Conservation (phyloP, 169 alveolate genomes). For the Toxoplasma gondii region DNA sequence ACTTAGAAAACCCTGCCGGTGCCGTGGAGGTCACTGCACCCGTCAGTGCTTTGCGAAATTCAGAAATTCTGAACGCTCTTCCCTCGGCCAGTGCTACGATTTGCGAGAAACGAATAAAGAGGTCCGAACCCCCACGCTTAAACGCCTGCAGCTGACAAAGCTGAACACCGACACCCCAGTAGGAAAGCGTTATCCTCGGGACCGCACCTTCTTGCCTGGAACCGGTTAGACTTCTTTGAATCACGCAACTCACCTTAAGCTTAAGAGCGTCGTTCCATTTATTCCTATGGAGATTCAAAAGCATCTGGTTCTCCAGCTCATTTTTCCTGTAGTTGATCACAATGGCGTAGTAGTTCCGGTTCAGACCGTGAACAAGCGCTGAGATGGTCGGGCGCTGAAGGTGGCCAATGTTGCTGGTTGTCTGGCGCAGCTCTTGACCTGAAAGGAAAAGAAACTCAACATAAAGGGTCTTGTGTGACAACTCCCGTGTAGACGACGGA, state of each 20-base stretch:
- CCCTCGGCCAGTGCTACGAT: too few species aligned
- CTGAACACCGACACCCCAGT: too few species aligned
- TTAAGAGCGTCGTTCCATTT: slow-evolving; percentile 96
- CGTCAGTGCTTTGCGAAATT: too few species aligned
- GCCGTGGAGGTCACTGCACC: too few species aligned
- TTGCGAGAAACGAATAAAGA: too few species aligned
- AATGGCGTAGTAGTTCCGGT: slow-evolving; percentile 97
- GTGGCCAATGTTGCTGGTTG: slow-evolving; percentile 97
- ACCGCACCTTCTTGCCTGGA: too few species aligned
- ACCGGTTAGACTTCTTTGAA: too few species aligned
- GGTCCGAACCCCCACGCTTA: too few species aligned
- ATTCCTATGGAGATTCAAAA: slow-evolving; percentile 94
- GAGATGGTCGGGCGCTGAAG: slow-evolving; percentile 78
- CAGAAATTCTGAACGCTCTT: too few species aligned
- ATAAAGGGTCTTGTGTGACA: background rate
- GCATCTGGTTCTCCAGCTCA: slow-evolving; percentile 96
- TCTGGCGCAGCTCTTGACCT: slow-evolving; percentile 98
- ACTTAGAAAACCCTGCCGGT: too few species aligned
- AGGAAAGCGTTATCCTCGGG: too few species aligned
- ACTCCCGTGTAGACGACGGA: background rate
- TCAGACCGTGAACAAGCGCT: slow-evolving; percentile 96
- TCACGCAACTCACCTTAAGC: slow-evolving; percentile 74
- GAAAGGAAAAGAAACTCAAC: background rate
- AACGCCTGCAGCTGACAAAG: too few species aligned
- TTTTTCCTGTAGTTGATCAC: slow-evolving; percentile 97